Conservation (phyloP, 164 flowering plant species). For the Umbellularia californica region DNA sequence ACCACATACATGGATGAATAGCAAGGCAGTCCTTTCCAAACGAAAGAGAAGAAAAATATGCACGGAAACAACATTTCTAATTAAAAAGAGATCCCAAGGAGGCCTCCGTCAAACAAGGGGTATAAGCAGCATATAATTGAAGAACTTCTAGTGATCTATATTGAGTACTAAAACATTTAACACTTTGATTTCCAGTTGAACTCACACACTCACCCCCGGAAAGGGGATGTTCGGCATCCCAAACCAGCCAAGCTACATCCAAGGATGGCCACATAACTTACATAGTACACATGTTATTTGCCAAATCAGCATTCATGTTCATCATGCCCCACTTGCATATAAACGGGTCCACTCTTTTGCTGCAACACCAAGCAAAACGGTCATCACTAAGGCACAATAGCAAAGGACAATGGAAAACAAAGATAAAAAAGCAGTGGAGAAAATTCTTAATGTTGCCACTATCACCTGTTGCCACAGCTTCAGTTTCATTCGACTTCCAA, state of each 20-base stretch:
- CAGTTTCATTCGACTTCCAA: constrained; percentile 90
- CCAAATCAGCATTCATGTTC: constrained; percentile 8
- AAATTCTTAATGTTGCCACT: background rate
- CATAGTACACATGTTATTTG: constrained; percentile 24
- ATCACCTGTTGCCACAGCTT: constrained; percentile 95
- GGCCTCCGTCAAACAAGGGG: background rate
- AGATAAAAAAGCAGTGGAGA: background rate
- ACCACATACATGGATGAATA: background rate
- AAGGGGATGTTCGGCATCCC: too few species aligned
- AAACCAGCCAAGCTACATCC: too few species aligned
- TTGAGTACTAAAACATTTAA: background rate
- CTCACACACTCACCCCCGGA: too few species aligned
- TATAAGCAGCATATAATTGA: background rate
- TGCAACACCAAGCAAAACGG: constrained; percentile 29
- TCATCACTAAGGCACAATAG: background rate
- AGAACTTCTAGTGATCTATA: background rate
- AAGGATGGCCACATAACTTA: constrained; percentile 9
- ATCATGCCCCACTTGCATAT: constrained; percentile 88
- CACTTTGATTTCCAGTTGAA: background rate
- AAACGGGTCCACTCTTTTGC: constrained; percentile 94
- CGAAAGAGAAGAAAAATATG: background rate
- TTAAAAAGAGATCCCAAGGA: background rate
- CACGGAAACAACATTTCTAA: background rate
- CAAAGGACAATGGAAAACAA: background rate
- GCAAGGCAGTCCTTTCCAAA: background rate